Percentiles rank a stretch among this genome's conserved stretches.
Conservation (phyloP, 139 green algal genomes). For the Ulvella scutata region DNA sequence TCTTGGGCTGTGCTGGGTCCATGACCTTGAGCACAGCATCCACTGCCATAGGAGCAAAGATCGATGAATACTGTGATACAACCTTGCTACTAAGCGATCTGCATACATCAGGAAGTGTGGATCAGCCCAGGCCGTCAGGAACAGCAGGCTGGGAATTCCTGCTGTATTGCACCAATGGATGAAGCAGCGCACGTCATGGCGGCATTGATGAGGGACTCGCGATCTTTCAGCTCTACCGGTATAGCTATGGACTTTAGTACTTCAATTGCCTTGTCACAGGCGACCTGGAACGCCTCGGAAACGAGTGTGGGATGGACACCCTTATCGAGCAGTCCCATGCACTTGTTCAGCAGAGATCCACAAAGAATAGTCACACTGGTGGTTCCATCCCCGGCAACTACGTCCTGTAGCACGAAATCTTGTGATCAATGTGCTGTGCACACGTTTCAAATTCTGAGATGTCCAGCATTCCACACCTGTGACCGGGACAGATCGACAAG, state of each 20-base stretch:
- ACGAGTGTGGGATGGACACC: constrained; percentile 93
- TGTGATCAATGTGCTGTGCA: no score
- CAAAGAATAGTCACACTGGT: constrained; percentile 86
- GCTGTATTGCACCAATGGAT: no score
- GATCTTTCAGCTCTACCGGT: constrained; percentile 81
- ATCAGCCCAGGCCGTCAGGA: no score
- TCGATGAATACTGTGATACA: constrained; percentile 81
- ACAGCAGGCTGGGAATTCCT: no score
- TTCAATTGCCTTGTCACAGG: constrained; percentile 61
- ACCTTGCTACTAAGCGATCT: constrained; percentile 84
- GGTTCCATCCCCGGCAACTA: constrained; percentile 94
- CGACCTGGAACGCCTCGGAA: constrained; percentile 79
- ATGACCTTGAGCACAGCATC: constrained; percentile 79
- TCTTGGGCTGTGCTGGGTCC: constrained; percentile 53
- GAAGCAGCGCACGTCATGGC: constrained; percentile 63
- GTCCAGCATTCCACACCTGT: constrained; percentile 54
- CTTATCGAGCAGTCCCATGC: constrained; percentile 59
- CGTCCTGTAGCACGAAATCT: no score
- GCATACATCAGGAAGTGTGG: no score
- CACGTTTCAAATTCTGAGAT: no score
- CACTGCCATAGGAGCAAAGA: constrained; percentile 94
- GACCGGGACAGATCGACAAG: constrained; percentile 95
- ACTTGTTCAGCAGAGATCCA: constrained; percentile 84
- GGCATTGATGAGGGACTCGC: constrained; percentile 72
- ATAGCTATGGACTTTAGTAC: constrained; percentile 64